Base-by-base conservation (phyloP, 495 filamentous ascomycete species). In the Elaphomyces granulatus region DNA sequence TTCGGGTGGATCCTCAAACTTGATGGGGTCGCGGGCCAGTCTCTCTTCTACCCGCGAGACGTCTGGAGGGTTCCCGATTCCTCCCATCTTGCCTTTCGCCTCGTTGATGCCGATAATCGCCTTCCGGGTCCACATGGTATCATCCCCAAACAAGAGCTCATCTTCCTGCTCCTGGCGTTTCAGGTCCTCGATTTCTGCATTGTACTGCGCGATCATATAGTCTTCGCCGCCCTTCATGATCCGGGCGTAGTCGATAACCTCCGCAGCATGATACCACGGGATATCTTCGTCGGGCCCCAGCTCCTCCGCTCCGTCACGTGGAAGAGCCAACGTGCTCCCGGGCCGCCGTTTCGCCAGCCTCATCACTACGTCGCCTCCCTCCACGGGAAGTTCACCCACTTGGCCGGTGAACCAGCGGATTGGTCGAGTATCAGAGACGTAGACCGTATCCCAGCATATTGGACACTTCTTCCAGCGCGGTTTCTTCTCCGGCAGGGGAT, bases 401-500 rank as follows among this genome's bases (percentile, higher is more conserved):
- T 94, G 87, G 1, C 90, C 88, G 41, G 72, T 72, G 52, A 90
- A 94, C 72, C 90, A 95, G 33, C 87, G 70, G 18, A 95, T 90
- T 0, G 90, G 84, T 16, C 82, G 70, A n/a, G 81, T 83, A 37
- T 98, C 90, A 1, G 83, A 78, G 7, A 86, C 69, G 53, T 85
- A 94, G 12, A 98, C 75, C 16, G 71, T 75, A 50, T 96, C 90
- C 67, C 79, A 88, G 58, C 90, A 98, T 23, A 98, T 93, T 4
- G 90, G 92, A 50, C 90, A 98, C 53, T 93, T 94, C 62, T 92
- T 87, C 72, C 81, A 94, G 38, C 85, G 71, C 36, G 83, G 72
- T 56, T 71, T 80, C 55, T 80, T 85, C 43, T 81, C 76, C 8
- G 69, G 71, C 2, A 67, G 43, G 3, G 64, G 67, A 14, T 74